Percentiles rank a stretch among this genome's conserved stretches.
Conservation (phyloP, 2,329 filamentous ascomycete species). For the Fusarium oxysporum region DNA sequence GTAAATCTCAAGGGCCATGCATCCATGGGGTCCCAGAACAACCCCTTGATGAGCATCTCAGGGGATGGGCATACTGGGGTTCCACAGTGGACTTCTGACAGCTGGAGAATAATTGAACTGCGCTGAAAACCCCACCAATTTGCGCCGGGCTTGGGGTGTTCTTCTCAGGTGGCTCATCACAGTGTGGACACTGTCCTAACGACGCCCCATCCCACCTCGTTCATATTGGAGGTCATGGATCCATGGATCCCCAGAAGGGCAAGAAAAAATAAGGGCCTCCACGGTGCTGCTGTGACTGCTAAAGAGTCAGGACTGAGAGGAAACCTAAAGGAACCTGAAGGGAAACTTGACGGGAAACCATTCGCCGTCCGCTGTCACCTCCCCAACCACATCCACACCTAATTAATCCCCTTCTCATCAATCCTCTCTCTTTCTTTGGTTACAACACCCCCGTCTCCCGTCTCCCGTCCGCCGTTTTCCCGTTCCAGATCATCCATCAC, state of each 20-base stretch:
- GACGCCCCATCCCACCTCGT: constrained; percentile 15
- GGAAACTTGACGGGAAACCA: constrained; percentile 38
- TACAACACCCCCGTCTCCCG: constrained; percentile 36
- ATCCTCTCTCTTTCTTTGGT: constrained; percentile 4
- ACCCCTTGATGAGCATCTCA: constrained; percentile 19
- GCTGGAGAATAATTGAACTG: constrained; percentile 26
- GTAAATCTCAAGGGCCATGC: neutral
- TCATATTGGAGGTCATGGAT: constrained; percentile 3
- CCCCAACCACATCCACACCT: constrained; percentile 44
- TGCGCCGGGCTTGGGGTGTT: constrained; percentile 20
- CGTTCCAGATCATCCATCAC: constrained; percentile 44
- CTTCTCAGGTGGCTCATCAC: constrained; percentile 23
- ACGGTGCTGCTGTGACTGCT: neutral
- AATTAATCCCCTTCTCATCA: constrained; percentile 37
- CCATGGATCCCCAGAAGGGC: constrained; percentile 3
- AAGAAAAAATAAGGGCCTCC: constrained; percentile 41
- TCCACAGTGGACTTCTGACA: constrained; percentile 35
- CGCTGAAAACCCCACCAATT: constrained; percentile 34
- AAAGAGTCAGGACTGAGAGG: neutral
- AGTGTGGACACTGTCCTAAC: constrained; percentile 24
- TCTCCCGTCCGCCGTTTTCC: constrained; percentile 44
- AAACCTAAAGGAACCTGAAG: constrained; percentile 17
- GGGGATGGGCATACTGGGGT: constrained; percentile 31
- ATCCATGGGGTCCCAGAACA: neutral
- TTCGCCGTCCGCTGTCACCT: constrained; percentile 40